phyloP scores from a whole-genome alignment of 306 rosid genomes.

The Glycyrrhiza uralensis region DNA sequence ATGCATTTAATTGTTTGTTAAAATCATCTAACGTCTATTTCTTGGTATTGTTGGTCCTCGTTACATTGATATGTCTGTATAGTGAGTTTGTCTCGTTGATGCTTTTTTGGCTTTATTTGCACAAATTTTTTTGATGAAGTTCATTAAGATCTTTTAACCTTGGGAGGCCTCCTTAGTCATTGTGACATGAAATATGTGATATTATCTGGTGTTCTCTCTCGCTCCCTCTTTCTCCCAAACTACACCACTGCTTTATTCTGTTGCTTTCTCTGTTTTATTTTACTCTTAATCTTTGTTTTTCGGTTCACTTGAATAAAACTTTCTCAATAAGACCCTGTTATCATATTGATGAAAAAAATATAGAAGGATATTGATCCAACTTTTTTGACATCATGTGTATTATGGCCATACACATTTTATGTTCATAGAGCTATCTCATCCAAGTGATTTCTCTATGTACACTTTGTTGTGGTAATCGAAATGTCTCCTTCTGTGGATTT shows the following conservation, averaged over 20 bases:
- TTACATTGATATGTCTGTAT: not conserved
- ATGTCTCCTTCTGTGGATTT: slow-evolving; percentile 11
- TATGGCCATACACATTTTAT: not conserved
- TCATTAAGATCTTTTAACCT: not conserved
- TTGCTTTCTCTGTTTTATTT: not conserved
- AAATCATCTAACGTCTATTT: not conserved
- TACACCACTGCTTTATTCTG: not conserved
- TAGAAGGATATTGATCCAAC: not conserved
- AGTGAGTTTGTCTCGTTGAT: not conserved
- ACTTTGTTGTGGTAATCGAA: not conserved
- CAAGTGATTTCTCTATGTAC: not conserved
- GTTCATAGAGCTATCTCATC: not conserved
- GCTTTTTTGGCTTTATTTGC: not conserved
- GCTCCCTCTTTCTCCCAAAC: not conserved
- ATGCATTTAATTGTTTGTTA: not conserved
- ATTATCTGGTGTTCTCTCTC: not conserved
- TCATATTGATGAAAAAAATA: not conserved
- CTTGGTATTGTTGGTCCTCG: not conserved
- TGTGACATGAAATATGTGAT: not conserved
- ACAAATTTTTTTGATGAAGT: not conserved
- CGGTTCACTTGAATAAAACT: not conserved
- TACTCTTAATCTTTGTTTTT: not conserved
- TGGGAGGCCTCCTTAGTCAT: not conserved
- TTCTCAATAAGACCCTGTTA: not conserved
- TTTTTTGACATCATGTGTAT: not conserved